Base-by-base conservation (phyloP, 2,329 filamentous ascomycete genomes). In the Pyrenochaeta sp. region DNA sequence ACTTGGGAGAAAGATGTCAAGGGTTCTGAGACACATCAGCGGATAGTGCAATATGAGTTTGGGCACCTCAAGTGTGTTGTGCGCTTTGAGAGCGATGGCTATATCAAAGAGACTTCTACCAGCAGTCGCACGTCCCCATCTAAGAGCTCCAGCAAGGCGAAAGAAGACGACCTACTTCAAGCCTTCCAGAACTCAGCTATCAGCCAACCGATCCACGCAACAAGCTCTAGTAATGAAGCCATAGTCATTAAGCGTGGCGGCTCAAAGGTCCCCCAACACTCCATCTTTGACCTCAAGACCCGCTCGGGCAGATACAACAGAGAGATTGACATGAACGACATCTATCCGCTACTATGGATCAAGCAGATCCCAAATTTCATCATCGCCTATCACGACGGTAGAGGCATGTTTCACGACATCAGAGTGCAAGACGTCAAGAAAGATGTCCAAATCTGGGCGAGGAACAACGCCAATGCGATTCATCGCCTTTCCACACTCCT, bases 71-170 rank as follows among this genome's bases (percentile, higher is more conserved):
- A 73, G 0, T 78, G 80, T 42, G 55, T 87, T 2, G 72, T 89
- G 0, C 80, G 86, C 0, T 87, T 81, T 43, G 84, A 86, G 64
- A 78, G 75, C 0, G 86, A 90, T 66, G 87, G 85, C 0, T 89
- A 86, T 55, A 60, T 81, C 23, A 31, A 36, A 27, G 37, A 61
- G 7, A 5, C 20, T 14, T 48, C 33, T 21, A 29, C 31, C n/a
- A 20, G 12, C 18, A 23, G 21, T 9, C 35, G 45, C 17, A 7
- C 7, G 14, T 4, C 23, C 4, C 23, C 42, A 17, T 15, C 14
- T 18, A 4, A 7, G 17, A 6, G 1, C 18, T 14, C 32, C 14
- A 21, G 12, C 18, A 18, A 20, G 11, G 9, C 7, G 4, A 37
- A 54, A 4, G 41, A 52, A 27, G 47, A 60, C 7, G 48, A 57